A percentile compares a stretch with the other conserved stretches of the same genome.
Conservation (phyloP, 1,284 basidiomycete genomes). For the Stygiomarasmius scandens region DNA sequence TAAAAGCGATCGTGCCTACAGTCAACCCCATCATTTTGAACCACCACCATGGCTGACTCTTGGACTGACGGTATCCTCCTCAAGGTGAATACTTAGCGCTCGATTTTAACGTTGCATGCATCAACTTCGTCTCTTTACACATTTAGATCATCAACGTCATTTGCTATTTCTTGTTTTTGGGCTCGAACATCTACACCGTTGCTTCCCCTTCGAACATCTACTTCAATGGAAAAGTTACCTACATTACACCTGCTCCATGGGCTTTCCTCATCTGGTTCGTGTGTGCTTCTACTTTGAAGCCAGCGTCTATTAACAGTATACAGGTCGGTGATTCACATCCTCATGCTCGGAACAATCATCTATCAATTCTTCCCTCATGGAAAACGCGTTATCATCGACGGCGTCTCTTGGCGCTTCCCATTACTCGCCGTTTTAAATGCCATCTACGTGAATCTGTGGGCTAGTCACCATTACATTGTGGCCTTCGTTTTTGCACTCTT, state of each 20-base stretch:
- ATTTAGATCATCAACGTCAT: slow-evolving; percentile 75
- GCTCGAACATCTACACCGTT: slow-evolving; percentile 86
- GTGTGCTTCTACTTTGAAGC: background rate
- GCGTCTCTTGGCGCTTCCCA: slow-evolving; percentile 88
- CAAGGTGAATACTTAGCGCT: slow-evolving; percentile 71
- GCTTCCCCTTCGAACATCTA: slow-evolving; percentile 73
- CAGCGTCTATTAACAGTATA: slow-evolving; percentile 21
- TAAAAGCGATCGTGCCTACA: background rate
- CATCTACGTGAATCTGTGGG: slow-evolving; percentile 85
- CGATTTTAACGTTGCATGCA: slow-evolving; percentile 5
- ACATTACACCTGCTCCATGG: slow-evolving; percentile 89
- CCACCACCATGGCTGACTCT: slow-evolving; percentile 51
- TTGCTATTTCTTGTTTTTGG: slow-evolving; percentile 81
- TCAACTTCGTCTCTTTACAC: no score
- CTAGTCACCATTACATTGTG: slow-evolving; percentile 67
- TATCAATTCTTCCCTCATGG: slow-evolving; percentile 89
- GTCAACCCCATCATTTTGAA: slow-evolving; percentile 5
- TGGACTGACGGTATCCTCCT: slow-evolving; percentile 81
- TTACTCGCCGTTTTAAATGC: slow-evolving; percentile 83
- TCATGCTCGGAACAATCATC: slow-evolving; percentile 85
- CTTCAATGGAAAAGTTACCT: slow-evolving; percentile 77
- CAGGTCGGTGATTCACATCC: slow-evolving; percentile 82
- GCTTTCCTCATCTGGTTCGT: slow-evolving; percentile 76
- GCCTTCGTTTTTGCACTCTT: slow-evolving; percentile 88
- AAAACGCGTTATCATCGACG: slow-evolving; percentile 82